These are phyloP conservation scores for Candida krabiensis DNA, from an alignment of 805 yeast genomes.

Conservation along the genomic window DNA sequence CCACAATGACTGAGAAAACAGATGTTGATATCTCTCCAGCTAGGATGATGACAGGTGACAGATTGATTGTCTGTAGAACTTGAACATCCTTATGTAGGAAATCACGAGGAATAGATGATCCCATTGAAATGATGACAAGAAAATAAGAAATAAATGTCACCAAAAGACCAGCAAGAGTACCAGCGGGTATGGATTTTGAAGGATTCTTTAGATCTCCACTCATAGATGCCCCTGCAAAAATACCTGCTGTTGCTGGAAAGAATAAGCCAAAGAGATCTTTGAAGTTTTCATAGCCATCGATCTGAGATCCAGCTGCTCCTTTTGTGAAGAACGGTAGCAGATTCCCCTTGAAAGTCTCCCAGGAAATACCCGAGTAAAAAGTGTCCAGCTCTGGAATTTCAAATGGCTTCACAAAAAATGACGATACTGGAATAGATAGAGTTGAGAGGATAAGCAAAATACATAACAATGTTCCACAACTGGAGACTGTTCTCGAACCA, in stretches of 20 bases:
- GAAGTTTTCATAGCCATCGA: constrained; percentile 65
- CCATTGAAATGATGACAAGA: constrained; percentile 79
- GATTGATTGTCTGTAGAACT: constrained; percentile 77
- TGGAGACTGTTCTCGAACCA: constrained; percentile 80
- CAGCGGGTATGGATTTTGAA: constrained; percentile 85
- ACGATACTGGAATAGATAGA: constrained; percentile 77
- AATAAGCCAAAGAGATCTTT: constrained; percentile 89
- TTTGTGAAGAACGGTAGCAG: constrained; percentile 77
- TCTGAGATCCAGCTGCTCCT: constrained; percentile 90
- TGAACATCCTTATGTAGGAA: constrained; percentile 77
- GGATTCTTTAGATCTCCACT: constrained; percentile 90
- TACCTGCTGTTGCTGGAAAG: constrained; percentile 98
- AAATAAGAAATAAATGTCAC: constrained; percentile 77
- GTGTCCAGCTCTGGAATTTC: constrained; percentile 46
- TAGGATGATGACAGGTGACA: constrained; percentile 66
- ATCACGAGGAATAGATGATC: constrained; percentile 76
- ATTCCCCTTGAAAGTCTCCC: constrained; percentile 65
- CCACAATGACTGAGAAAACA: constrained; percentile 89
- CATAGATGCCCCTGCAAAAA: constrained; percentile 98
- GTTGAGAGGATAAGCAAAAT: constrained; percentile 68
- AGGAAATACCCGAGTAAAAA: constrained; percentile 70
- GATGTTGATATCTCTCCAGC: constrained; percentile 93
- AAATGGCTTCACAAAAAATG: constrained; percentile 65
- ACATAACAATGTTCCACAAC: constrained; percentile 76
- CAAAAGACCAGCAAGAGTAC: constrained; percentile 83